These are phyloP conservation scores for Pleurotus giganteus DNA, from an alignment of 768 basidiomycete species.

Conservation along the genomic window DNA sequence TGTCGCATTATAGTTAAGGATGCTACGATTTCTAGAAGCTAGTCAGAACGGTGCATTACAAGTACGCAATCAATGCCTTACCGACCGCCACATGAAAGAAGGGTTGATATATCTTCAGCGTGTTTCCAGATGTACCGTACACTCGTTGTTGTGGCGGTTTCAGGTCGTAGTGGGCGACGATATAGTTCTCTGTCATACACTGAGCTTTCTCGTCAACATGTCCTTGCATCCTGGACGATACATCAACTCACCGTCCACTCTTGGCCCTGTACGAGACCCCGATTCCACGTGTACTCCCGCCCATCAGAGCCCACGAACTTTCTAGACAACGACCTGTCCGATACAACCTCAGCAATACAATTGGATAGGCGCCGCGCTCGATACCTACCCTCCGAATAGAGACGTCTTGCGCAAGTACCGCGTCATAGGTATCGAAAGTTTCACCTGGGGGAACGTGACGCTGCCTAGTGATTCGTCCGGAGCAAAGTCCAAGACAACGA, in stretches of 20 bases:
- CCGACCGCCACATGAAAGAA: conserved; percentile 36
- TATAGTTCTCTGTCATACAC: conserved; percentile 51
- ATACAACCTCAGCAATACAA: neutral
- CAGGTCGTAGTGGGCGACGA: conserved; percentile 21
- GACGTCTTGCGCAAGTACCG: conserved; percentile 63
- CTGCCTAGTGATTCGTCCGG: conserved; percentile 57
- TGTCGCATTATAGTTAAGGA: conserved; percentile 65
- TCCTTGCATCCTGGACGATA: too few relatives aligned
- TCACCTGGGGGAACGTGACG: conserved; percentile 45
- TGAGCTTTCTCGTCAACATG: conserved; percentile 24
- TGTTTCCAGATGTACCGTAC: conserved; percentile 49
- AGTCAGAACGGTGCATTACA: neutral
- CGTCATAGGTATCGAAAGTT: conserved; percentile 53
- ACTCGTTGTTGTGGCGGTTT: conserved; percentile 35
- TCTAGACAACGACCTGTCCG: conserved; percentile 56
- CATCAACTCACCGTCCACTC: conserved; percentile 82
- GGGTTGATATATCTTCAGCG: conserved; percentile 44
- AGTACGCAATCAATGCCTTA: conserved; percentile 30
- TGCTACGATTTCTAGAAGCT: conserved; percentile 48
- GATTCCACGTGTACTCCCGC: conserved; percentile 68
- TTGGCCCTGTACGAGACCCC: conserved; percentile 51
- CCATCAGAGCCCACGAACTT: conserved; percentile 72
- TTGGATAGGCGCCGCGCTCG: conserved; percentile 9
- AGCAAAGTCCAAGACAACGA: conserved; percentile 59
- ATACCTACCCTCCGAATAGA: conserved; percentile 62